Conservation (phyloP, 306 rosid species). For the Rubus parviflorus region DNA sequence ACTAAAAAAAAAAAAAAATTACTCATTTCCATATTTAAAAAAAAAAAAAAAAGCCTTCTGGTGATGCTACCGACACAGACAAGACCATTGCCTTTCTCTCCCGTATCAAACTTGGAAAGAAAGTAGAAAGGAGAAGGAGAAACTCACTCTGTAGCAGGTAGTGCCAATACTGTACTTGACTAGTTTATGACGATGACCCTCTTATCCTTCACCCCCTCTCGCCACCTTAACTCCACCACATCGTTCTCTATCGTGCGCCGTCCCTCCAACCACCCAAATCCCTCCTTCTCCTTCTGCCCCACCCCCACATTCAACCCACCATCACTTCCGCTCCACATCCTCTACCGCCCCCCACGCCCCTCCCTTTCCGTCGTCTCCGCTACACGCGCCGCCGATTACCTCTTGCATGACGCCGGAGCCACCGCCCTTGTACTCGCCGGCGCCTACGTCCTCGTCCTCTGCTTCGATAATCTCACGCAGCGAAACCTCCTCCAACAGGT, state of each 20-base stretch:
- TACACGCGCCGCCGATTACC: conserved; percentile 26
- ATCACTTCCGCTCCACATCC: conserved; percentile 14
- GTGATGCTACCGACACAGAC: no score
- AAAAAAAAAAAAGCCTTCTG: no score
- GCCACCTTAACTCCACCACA: not conserved
- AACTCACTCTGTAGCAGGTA: no score
- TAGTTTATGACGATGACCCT: not conserved
- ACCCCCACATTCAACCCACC: conserved; percentile 3
- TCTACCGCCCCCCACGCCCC: conserved; percentile 34
- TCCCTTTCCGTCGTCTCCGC: conserved; percentile 5
- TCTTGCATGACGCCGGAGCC: conserved; percentile 62
- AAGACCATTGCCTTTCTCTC: no score
- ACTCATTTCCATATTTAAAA: no score
- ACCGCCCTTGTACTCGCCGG: conserved; percentile 59
- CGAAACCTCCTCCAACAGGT: conserved; percentile 72
- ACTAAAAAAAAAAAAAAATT: no score
- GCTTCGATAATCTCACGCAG: conserved; percentile 57
- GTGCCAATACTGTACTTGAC: not conserved
- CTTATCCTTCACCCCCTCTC: conserved; percentile 16
- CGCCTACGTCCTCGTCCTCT: conserved; percentile 60
- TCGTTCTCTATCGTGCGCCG: conserved; percentile 14
- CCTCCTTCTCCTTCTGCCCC: not conserved
- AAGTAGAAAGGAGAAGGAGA: no score
- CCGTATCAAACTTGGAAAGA: no score
- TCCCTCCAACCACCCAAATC: not conserved